A percentile compares a stretch with the other conserved stretches of the same genome.
Conservation (phyloP, 2,329 filamentous ascomycete genomes). For the Curvularia eragrostidis region DNA sequence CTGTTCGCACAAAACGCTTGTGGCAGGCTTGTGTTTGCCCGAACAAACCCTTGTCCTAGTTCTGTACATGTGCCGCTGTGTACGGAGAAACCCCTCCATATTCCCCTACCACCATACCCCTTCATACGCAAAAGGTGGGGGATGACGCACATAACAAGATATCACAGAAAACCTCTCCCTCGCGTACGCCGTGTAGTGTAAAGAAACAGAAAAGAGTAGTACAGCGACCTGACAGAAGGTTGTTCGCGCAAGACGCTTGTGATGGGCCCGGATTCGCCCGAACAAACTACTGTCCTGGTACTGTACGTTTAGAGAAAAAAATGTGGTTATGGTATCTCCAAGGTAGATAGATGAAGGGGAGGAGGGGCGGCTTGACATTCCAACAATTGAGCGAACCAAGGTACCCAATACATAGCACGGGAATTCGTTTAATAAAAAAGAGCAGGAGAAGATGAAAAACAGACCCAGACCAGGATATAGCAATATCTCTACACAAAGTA, state of each 20-base stretch:
- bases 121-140: conserved; percentile 7
- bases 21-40: too few relatives aligned
- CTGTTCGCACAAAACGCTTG: too few relatives aligned
- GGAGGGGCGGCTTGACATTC: conserved; percentile 1
- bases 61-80: conserved; percentile 20
- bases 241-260: too few relatives aligned
- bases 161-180: conserved; percentile 6
- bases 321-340: conserved; percentile 23
- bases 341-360: conserved; percentile 15
- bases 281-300: too few relatives aligned
- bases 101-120: conserved; percentile 9
- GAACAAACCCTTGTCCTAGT: too few relatives aligned
- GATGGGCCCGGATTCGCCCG: too few relatives aligned
- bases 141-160: conserved; percentile 9
- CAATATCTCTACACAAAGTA: conserved; percentile 32
- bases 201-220: background rate
- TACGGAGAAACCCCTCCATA: background rate
- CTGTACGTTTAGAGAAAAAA: conserved; percentile 12
- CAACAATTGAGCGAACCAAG: conserved; percentile 1
- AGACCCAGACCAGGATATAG: background rate
- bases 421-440: background rate
- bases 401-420: conserved; percentile 19
- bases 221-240: too few relatives aligned
- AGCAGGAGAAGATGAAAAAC: background rate
- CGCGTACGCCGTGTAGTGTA: conserved; percentile 17